phyloP scores from a whole-genome alignment of 768 basidiomycete genomes.

The Boletus rubroflammeus region DNA sequence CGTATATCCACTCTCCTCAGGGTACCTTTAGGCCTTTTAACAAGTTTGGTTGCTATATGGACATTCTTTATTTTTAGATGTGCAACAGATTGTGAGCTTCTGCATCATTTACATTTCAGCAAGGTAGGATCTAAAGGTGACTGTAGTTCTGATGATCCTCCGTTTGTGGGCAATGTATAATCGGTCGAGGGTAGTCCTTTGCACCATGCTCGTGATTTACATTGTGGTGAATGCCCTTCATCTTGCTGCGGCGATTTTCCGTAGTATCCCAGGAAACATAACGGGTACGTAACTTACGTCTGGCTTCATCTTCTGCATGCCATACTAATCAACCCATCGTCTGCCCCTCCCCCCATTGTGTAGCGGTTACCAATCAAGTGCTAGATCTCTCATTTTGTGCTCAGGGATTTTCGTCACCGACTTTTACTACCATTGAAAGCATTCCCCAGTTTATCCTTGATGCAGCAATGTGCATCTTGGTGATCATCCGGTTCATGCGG shows the following conservation, averaged over 20 bases:
- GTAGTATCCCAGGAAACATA: neutral
- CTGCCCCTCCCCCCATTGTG: neutral
- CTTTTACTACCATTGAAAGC: neutral
- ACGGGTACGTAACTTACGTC: neutral
- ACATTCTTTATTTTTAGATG: neutral
- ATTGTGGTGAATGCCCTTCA: neutral
- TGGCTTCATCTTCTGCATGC: neutral
- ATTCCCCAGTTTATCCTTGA: neutral
- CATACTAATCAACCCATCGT: neutral
- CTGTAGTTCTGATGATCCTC: neutral
- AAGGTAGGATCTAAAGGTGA: neutral
- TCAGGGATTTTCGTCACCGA: neutral
- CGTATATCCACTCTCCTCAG: neutral
- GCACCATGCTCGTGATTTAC: neutral
- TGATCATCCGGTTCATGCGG: neutral
- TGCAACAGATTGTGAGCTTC: neutral
- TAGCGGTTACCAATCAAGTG: neutral
- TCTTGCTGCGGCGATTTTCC: neutral
- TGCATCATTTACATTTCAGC: too few species aligned
- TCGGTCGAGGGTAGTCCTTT: neutral
- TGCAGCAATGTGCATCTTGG: neutral
- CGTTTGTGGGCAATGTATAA: neutral
- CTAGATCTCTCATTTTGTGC: neutral
- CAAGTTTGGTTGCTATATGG: neutral
- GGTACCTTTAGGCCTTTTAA: neutral